These are phyloP conservation scores for barrel medic (Medicago truncatula) DNA, from an alignment of 306 rosid species.

Conservation along the genomic window DNA sequence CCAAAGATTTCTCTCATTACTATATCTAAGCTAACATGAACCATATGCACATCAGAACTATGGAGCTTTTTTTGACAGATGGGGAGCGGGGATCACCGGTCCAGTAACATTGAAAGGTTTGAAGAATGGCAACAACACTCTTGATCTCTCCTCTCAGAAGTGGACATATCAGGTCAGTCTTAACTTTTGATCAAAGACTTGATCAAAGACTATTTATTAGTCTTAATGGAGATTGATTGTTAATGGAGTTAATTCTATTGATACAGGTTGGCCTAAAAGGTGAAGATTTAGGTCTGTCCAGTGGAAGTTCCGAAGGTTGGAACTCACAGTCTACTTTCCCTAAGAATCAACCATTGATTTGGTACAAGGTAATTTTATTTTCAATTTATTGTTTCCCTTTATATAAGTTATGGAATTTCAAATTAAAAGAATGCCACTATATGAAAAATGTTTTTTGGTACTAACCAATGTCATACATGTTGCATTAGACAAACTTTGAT, in stretches of 20 bases:
- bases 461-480: slow-evolving; percentile 40
- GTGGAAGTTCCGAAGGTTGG: slow-evolving; percentile 77
- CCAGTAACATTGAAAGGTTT: slow-evolving; percentile 75
- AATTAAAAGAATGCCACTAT: not conserved
- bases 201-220: slow-evolving; percentile 26
- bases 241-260: slow-evolving; percentile 20
- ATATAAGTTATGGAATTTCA: not conserved
- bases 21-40: slow-evolving; percentile 31
- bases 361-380: slow-evolving; percentile 84
- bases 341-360: slow-evolving; percentile 79
- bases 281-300: slow-evolving; percentile 68
- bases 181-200: slow-evolving; percentile 32
- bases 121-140: slow-evolving; percentile 53
- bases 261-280: slow-evolving; percentile 89
- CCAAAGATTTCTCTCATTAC: not conserved
- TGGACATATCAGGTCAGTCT: slow-evolving; percentile 91
- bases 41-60: slow-evolving; percentile 61
- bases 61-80: slow-evolving; percentile 76
- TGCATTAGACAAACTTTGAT: slow-evolving; percentile 68
- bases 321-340: slow-evolving; percentile 65
- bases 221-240: not conserved
- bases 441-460: slow-evolving; percentile 21
- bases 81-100: slow-evolving; percentile 93
- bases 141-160: slow-evolving; percentile 81
- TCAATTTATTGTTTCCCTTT: not conserved